Evolutionary conservation across 2,329 filamentous ascomycete genomes (phyloP).

Genomic region (Leptographium procerum): DNA sequence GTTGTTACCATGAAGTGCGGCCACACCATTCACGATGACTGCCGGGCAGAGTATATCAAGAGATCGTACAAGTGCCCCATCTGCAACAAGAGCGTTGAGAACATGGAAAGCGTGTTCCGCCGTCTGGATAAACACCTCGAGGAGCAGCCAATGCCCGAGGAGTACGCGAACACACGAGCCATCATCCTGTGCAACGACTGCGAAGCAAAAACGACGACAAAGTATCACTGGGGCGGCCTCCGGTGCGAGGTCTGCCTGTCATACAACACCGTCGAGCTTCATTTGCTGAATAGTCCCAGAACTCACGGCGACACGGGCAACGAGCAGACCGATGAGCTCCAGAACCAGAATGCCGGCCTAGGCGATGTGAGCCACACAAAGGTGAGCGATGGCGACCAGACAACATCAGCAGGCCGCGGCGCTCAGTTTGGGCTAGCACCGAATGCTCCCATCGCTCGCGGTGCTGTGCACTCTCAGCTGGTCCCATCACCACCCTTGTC

Average conservation of each 20-base stretch:
- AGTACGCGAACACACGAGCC: constrained; percentile 69
- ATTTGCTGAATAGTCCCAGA: constrained; percentile 37
- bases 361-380: not conserved
- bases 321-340: not conserved
- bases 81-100: constrained; percentile 91
- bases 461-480: not conserved
- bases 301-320: constrained; percentile 18
- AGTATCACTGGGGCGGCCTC: constrained; percentile 88
- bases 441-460: not conserved
- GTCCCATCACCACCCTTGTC: not conserved
- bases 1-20: constrained; percentile 94
- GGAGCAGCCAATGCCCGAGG: constrained; percentile 80
- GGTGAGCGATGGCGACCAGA: not conserved
- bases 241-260: constrained; percentile 69
- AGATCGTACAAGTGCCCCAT: constrained; percentile 93
- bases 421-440: not conserved
- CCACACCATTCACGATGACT: constrained; percentile 86
- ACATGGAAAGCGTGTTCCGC: constrained; percentile 93
- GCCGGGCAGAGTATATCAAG: constrained; percentile 79
- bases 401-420: not conserved
- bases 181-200: constrained; percentile 93
- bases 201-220: constrained; percentile 71
- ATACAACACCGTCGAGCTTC: constrained; percentile 58
- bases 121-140: constrained; percentile 82
- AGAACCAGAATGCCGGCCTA: not conserved